Conservation (phyloP, 1,139 yeast genomes). For the Zygoascus meyerae region DNA sequence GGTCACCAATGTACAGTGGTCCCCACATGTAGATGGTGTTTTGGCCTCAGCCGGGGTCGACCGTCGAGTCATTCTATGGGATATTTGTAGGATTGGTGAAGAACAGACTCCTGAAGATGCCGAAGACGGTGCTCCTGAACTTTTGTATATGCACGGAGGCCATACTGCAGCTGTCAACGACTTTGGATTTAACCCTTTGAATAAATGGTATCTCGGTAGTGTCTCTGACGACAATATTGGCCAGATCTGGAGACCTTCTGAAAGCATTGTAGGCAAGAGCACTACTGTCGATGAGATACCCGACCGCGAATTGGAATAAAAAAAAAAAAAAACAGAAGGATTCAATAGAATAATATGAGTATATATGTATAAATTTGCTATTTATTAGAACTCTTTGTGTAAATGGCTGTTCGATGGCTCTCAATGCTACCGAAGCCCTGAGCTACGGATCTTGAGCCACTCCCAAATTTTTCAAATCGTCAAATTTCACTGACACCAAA, state of each 20-base stretch:
- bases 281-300: conserved; percentile 1
- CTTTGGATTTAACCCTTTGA: conserved; percentile 70
- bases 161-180: conserved; percentile 87
- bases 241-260: conserved; percentile 57
- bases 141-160: conserved; percentile 62
- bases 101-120: conserved; percentile 39
- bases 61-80: conserved; percentile 69
- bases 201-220: conserved; percentile 69
- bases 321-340: conserved; percentile 18
- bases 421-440: background rate
- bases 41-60: conserved; percentile 74
- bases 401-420: too few relatives aligned
- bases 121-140: conserved; percentile 42
- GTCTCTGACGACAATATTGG: conserved; percentile 84
- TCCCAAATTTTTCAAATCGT: conserved; percentile 3
- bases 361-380: too few relatives aligned
- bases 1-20: conserved; percentile 74
- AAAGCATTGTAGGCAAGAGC: conserved; percentile 10
- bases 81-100: conserved; percentile 43
- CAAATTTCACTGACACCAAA: background rate
- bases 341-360: too few relatives aligned
- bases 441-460: background rate
- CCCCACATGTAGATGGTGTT: conserved; percentile 54
- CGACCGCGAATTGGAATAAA: conserved; percentile 21
- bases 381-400: too few relatives aligned